Evolutionary conservation across 2,329 filamentous ascomycete genomes (phyloP), one percentile per base, ranked within the genome.

Genomic region (Samsoniella hepiali): DNA sequence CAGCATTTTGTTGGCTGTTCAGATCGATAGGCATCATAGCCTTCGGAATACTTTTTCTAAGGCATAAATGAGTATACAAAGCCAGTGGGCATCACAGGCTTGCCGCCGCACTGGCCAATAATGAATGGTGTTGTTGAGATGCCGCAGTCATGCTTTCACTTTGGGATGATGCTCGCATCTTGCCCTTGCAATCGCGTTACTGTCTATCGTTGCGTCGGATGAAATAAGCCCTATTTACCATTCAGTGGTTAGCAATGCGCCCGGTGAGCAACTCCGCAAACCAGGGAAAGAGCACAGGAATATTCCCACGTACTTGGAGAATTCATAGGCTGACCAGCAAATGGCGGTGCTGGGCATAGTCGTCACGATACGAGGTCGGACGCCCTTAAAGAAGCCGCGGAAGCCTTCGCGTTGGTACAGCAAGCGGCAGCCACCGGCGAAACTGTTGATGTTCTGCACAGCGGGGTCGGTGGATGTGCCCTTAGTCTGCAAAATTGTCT

Each of bases 321-420:
- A 86, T 71, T 89, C 86, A 69, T 89, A 89, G 36, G 86, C 86
- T 45, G 86, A 95, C 95, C 95, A 99, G 83, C 95, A 99, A 73
- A 99, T 99, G n/a, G 95, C 95, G 40, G 95, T 99, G 79, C 93
- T 97, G 27, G 95, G 95, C 90, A 98, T 98, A 1, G 95, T 97
- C 11, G 93, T 97, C 66, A 99, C 88, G 55, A 99, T 89, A 72
- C 95, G 85, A 54, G 95, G 95, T 70, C 91, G 88, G 73, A 97
- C 86, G 50, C 95, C 95, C 74, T 96, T 93, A 79, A 97, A 93
- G 78, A 98, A 99, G 3, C 95, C 95, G 63, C 81, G 82, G 71
- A 90, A 83, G 42, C 95, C 95, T 73, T 96, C 94, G 72, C 93
- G 87, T 70, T 86, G 85, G 75, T 93, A 90, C 67, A 97, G 88